These are phyloP conservation scores for Triticum turgidum DNA, from an alignment of 176 grass and related monocot species.

Conservation along the genomic window DNA sequence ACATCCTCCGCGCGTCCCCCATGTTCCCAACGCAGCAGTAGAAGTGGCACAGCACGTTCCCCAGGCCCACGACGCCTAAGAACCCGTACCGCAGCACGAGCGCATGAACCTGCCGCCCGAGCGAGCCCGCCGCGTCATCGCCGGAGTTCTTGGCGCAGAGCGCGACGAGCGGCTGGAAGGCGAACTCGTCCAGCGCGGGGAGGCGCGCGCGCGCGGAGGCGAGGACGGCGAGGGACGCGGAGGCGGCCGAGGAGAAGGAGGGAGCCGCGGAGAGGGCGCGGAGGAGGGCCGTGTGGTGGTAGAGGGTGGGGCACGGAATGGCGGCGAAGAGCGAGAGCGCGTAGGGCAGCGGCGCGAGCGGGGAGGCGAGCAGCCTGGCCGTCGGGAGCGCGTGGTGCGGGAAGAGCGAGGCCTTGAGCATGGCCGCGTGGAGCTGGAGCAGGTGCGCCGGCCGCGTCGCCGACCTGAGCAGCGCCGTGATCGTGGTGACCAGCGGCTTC, in stretches of 20 bases:
- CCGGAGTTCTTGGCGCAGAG: constrained; percentile 33
- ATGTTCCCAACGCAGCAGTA: constrained; percentile 33
- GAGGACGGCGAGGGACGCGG: constrained; percentile 20
- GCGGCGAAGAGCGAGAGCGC: constrained; percentile 55
- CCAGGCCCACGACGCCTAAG: constrained; percentile 28
- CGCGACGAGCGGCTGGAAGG: constrained; percentile 51
- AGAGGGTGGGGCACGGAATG: constrained; percentile 46
- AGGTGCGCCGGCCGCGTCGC: constrained; percentile 34
- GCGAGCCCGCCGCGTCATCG: background rate
- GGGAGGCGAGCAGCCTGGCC: constrained; percentile 58
- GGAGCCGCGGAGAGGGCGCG: constrained; percentile 27
- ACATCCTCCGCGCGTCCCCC: constrained; percentile 24
- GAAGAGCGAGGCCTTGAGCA: constrained; percentile 50
- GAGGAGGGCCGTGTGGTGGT: constrained; percentile 51
- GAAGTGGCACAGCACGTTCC: constrained; percentile 55
- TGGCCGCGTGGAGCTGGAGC: constrained; percentile 46
- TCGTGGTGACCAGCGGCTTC: constrained; percentile 22
- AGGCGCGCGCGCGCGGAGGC: constrained; percentile 32
- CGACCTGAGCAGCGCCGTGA: constrained; percentile 41
- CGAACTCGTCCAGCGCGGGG: constrained; percentile 48
- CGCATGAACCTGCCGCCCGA: constrained; percentile 50
- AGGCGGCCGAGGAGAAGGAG: background rate
- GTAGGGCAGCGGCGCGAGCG: constrained; percentile 37
- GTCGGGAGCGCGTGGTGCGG: constrained; percentile 48
- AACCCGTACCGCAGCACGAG: constrained; percentile 43